A percentile compares a stretch with the other conserved stretches of the same genome.
These are phyloP conservation scores for Austroboletus novae-zelandiae DNA, from an alignment of 1,284 basidiomycete species.

Conservation along the genomic window DNA sequence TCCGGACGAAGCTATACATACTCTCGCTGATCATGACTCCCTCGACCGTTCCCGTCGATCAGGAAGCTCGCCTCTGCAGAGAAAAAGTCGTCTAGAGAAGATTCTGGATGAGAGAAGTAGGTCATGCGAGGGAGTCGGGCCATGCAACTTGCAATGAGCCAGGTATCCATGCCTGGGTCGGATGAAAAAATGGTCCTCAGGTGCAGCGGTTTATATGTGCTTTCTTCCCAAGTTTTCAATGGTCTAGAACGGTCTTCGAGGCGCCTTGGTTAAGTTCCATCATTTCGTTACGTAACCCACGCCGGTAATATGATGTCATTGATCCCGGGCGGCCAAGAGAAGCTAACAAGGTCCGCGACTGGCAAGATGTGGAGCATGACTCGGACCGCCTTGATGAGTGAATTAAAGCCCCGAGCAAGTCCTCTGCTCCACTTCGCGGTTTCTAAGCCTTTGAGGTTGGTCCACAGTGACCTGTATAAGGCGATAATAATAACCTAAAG, in stretches of 20 bases:
- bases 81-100: constrained; percentile 17
- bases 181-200: background rate
- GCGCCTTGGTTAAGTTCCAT: background rate
- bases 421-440: no score
- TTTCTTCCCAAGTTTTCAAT: background rate
- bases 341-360: no score
- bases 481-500: no score
- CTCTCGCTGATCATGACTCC: background rate
- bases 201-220: background rate
- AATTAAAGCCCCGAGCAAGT: no score
- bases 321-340: background rate
- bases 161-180: constrained; percentile 7
- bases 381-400: no score
- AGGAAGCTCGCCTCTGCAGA: constrained; percentile 1
- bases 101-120: constrained; percentile 14
- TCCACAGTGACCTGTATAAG: no score
- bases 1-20: constrained; percentile 2
- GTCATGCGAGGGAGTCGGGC: constrained; percentile 8
- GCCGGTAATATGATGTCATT: background rate
- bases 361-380: no score
- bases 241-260: background rate
- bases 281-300: background rate
- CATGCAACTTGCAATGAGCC: constrained; percentile 15
- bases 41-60: background rate
- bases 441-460: no score